phyloP scores from a whole-genome alignment of 805 yeast species.

The Starmerella gropengiesseri region DNA sequence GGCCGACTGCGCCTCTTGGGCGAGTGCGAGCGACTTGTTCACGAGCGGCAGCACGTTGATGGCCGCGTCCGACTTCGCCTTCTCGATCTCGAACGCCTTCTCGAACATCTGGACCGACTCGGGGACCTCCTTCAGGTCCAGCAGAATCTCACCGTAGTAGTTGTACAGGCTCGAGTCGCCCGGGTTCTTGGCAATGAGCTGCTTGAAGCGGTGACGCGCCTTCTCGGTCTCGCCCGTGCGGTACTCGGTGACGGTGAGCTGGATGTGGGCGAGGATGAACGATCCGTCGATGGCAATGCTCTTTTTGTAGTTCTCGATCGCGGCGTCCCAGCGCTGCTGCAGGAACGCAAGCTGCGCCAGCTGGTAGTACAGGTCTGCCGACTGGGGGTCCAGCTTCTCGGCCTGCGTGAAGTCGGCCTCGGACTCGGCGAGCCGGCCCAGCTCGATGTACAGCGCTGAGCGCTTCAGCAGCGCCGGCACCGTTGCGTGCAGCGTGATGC shows the following conservation, averaged over 20 bases:
- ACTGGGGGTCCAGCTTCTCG: conserved; percentile 50
- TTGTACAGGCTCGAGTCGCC: conserved; percentile 85
- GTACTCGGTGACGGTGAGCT: conserved; percentile 84
- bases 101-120: conserved; percentile 79
- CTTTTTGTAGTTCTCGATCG: conserved; percentile 62
- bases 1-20: conserved; percentile 24
- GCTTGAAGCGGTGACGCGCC: conserved; percentile 51
- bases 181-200: conserved; percentile 55
- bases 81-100: conserved; percentile 70
- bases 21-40: conserved; percentile 64
- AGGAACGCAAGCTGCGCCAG: conserved; percentile 85
- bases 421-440: conserved; percentile 51
- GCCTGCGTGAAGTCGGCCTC: conserved; percentile 62
- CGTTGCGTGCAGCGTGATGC: conserved; percentile 55
- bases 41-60: conserved; percentile 84
- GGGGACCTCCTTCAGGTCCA: conserved; percentile 61
- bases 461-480: conserved; percentile 72
- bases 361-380: conserved; percentile 83
- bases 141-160: conserved; percentile 87
- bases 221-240: conserved; percentile 52
- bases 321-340: conserved; percentile 60
- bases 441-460: conserved; percentile 76
- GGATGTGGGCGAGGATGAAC: conserved; percentile 79
- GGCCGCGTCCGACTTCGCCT: conserved; percentile 43
- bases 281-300: conserved; percentile 63